These are phyloP conservation scores for Simplicillium aogashimaense DNA, from an alignment of 2,329 filamentous ascomycete species.

Conservation along the genomic window DNA sequence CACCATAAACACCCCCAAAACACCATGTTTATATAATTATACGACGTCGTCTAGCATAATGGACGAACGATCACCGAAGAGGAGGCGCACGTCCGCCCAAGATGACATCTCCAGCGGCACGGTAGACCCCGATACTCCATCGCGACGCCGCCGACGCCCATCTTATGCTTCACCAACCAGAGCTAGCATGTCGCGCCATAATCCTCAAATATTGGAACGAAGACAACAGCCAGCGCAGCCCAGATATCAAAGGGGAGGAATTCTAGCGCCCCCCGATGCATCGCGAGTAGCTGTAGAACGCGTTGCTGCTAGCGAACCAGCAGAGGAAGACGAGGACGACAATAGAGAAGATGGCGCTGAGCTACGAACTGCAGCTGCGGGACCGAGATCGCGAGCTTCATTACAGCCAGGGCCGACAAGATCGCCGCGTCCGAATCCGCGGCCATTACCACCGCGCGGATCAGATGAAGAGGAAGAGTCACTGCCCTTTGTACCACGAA, in stretches of 20 bases:
- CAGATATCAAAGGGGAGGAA: conserved; percentile 11
- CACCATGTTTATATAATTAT: too few species aligned
- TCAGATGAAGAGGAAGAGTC: neutral
- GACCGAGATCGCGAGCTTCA: neutral
- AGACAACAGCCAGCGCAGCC: neutral
- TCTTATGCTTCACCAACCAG: neutral
- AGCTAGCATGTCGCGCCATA: neutral
- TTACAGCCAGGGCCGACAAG: neutral
- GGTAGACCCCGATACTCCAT: too few species aligned
- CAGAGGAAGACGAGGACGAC: conserved; percentile 2
- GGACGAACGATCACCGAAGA: neutral
- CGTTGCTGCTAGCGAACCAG: conserved; percentile 1
- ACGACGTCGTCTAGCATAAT: neutral
- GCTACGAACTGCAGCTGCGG: neutral
- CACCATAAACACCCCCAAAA: too few species aligned
- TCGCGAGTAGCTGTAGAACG: conserved; percentile 8
- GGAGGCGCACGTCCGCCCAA: neutral
- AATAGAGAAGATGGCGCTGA: conserved; percentile 3
- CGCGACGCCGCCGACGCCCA: neutral
- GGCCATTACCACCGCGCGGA: neutral
- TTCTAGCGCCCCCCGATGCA: conserved; percentile 25
- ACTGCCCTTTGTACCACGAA: neutral
- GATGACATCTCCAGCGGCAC: too few species aligned
- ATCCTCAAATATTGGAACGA: neutral
- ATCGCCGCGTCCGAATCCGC: neutral